Evolutionary conservation across 179 eudicot species (phyloP), one percentile per base, ranked within the genome.

Genomic region (Beta macrorhiza): DNA sequence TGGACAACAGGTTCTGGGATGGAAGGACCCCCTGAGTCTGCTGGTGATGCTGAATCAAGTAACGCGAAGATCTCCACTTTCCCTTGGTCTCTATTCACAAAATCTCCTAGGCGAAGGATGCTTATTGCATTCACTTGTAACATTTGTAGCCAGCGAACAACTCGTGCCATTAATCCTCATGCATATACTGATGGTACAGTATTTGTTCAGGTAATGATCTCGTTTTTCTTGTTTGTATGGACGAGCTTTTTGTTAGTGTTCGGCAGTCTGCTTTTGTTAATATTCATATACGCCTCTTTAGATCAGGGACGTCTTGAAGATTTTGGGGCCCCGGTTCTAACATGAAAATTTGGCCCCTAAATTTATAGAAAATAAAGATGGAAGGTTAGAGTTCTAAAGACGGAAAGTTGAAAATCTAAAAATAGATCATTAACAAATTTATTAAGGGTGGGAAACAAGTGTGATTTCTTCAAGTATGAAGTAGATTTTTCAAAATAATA

Each of bases 1-100:
- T 95, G 99, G 99, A 95, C 96, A 62, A 95, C 98, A 5, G 99
- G 94, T 64, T 95, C 99, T 42, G 97, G 99, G 57, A 91, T 95
- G 98, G 97, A 95, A 88, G 99, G 99, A 1, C 99, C 99, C 1
- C 81, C 98, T 9, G 90, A 87, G 69, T 89, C 98, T 32, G 93
- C 91, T 13, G 93, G 90, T 53, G 94, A 91, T 57, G 84, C 91
- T 6, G 91, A 76, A 74, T 90, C 97, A 22, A 84, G 88, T 65
- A 81, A 82, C 77, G 93, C 92, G 61, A 89, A 77, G 77, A 86
- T 95, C n/a, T 91, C 97, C 59, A 95, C 99, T 44, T 95, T 95
- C 80, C 99, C 99, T 0, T 95, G 99, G 98, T 95, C 99, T 44
- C 90, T 95, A 42, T 95, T 95, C 89, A 95, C 99, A 72, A 95